Percentiles rank a stretch among this genome's conserved stretches.
These are phyloP conservation scores for Fusarium anthophilum DNA, from an alignment of 2,329 filamentous ascomycete species.

Conservation along the genomic window DNA sequence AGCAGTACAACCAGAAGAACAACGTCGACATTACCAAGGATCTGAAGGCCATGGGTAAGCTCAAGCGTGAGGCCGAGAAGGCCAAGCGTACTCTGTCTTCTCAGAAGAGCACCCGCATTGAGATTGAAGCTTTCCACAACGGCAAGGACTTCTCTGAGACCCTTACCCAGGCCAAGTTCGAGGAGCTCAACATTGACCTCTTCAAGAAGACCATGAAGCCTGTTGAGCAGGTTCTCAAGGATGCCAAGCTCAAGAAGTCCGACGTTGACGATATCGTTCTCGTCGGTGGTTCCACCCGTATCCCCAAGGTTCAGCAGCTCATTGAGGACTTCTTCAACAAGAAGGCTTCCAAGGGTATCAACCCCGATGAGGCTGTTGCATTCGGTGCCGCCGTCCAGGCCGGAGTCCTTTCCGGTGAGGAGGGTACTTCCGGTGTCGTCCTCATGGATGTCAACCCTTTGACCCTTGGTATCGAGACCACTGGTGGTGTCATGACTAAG, in stretches of 20 bases:
- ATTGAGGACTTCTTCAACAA: slow-evolving; percentile 97
- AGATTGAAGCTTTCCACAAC: slow-evolving; percentile 97
- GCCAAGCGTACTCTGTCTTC: slow-evolving; percentile 98
- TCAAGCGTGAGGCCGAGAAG: slow-evolving; percentile 99
- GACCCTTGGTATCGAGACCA: slow-evolving; percentile 97
- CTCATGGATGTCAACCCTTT: slow-evolving; percentile 98
- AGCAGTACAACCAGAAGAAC: slow-evolving; percentile 99
- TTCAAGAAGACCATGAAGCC: slow-evolving; percentile 99
- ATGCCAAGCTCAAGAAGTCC: slow-evolving; percentile 95
- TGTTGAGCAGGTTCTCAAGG: slow-evolving; percentile 98
- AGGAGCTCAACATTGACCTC: slow-evolving; percentile 98
- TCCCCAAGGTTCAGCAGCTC: slow-evolving; percentile 94
- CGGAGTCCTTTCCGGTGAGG: slow-evolving; percentile 91
- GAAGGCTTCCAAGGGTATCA: slow-evolving; percentile 99
- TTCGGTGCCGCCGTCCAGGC: slow-evolving; percentile 97
- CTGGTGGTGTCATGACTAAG: slow-evolving; percentile 97
- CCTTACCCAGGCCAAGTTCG: slow-evolving; percentile 97
- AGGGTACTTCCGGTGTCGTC: slow-evolving; percentile 80
- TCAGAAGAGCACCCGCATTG: slow-evolving; percentile 91
- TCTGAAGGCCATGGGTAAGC: slow-evolving; percentile 97
- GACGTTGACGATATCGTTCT: slow-evolving; percentile 97
- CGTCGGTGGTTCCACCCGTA: slow-evolving; percentile 98
- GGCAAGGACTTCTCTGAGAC: slow-evolving; percentile 99
- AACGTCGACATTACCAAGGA: slow-evolving; percentile 92
- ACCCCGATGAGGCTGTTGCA: slow-evolving; percentile 98